Evolutionary conservation across 495 filamentous ascomycete genomes (phyloP), one percentile per base, ranked within the genome.

Genomic region (Podospora australis): DNA sequence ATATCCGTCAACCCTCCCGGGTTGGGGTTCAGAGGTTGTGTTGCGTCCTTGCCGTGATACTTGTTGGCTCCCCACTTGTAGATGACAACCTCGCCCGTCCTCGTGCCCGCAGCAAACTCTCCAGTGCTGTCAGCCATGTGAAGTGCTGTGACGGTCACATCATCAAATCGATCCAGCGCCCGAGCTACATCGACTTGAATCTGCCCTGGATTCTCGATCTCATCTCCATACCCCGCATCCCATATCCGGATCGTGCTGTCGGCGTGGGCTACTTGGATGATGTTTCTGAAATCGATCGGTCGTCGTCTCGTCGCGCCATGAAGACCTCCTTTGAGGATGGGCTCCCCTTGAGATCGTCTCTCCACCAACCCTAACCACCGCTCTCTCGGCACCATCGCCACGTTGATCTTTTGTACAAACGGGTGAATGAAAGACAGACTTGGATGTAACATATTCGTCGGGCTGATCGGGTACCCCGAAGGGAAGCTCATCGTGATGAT

Each of bases 331-430:
- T 76, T 72, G 5, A 95, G 56, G 21, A 98, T 76, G 34, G 75
- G 74, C 24, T 87, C 86, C 1, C 88, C 87, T 57, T 84, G 79
- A 23, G 73, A 70, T 26, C 90, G 73, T 42, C 77, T 81, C 62
- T 96, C 90, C 3, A 70, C 60, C 78, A 97, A 80, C n/a, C 88
- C 87, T 20, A 96, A 78, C 92, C 92, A 98, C 41, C 81, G 75
- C 14, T 78, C 78, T 11, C 94, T 78, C 34, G 87, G 82, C 2
- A 96, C 69, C 8, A 78, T 73, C 23, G 86, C 76, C 23, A 91
- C 66, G 11, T 72, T 72, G 6, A 84, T 73, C 40, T 78, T 78
- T 38, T 79, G 86, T 47, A 92, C 77, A 57, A 91, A 96, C 1
- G 92, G 92, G 57, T 96, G 90, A 20, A 92, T 81, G 35, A 94